Evolutionary conservation across 2,329 filamentous ascomycete genomes (phyloP), one percentile per base, ranked within the genome.

Genomic region (Sordariomycetes sp.): DNA sequence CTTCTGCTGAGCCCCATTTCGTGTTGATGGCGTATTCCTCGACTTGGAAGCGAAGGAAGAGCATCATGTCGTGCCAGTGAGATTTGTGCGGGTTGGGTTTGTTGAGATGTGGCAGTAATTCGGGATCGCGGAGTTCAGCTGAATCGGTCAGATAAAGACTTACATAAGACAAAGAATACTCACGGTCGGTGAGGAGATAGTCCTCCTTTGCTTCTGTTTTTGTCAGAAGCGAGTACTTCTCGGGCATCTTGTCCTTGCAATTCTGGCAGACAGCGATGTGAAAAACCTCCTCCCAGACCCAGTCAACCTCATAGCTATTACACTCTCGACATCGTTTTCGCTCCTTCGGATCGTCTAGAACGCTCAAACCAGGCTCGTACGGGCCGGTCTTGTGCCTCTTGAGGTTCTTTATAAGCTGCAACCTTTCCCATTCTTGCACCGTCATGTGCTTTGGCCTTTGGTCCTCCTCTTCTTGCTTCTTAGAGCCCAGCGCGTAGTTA

Each of bases 51-150:
- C 92, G 82, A 16, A 98, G 68, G 54, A 92, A 98, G 3, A 98
- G 72, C 81, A 94, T 94, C 92, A 98, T 98, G 64, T 94, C 86
- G 57, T 95, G 87, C 86, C 87, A 98, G 38, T 88, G 87, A 0
- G 83, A 79, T 55, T 95, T 95, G 61, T 95, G 92, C 1, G 92
- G 92, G 48, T 98, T 98, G 2, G 92, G 90, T 21, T 81, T 80
- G 35, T 84, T 82, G 8, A 98, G 70, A 54, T 93, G 88, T 0
- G 90, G 90, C 1, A 98, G 68, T 2, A 98, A 66, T 12, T 88
- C 82, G 37, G 78, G 73, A 50, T 98, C 92, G 47, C 82, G 82
- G n/a, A 98, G 71, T 56, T 98, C 92, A 23, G 88, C 85, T 84
- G 42, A 8, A 9, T 16, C 2, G 2, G 17, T 34, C 7, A 18